Percentiles rank a stretch among this genome's conserved stretches.
Evolutionary conservation across 768 basidiomycete genomes (phyloP).

Genomic region (Pleurotus tuber-regium): DNA sequence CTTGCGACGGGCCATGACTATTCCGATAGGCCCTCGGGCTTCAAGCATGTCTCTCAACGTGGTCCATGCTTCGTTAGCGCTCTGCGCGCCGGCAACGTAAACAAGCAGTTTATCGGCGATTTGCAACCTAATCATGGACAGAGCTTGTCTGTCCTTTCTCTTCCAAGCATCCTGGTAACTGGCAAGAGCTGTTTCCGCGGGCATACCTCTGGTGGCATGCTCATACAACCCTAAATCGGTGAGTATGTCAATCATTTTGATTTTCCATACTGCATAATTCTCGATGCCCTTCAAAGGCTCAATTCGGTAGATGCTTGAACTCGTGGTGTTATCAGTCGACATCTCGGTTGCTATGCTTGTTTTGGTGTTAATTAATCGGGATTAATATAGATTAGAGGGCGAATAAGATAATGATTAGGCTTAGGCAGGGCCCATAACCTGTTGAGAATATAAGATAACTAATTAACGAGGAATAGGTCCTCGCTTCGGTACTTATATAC

Average conservation of each 20-base stretch:
- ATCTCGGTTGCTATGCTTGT: too few species aligned
- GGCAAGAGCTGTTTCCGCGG: background rate
- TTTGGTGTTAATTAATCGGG: too few species aligned
- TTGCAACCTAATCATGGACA: conserved; percentile 26
- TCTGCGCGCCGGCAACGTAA: conserved; percentile 23
- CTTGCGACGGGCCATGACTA: conserved; percentile 23
- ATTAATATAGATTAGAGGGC: too few species aligned
- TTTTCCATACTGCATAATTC: conserved; percentile 20
- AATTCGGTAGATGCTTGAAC: conserved; percentile 17
- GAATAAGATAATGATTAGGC: too few species aligned
- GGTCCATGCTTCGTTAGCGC: conserved; percentile 26
- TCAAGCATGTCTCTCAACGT: conserved; percentile 27
- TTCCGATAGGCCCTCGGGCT: conserved; percentile 23
- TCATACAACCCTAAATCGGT: conserved; percentile 18
- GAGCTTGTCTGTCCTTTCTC: conserved; percentile 26
- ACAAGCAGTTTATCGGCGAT: conserved; percentile 25
- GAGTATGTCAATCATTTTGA: conserved; percentile 22
- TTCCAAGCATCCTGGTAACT: conserved; percentile 18
- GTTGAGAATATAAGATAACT: background rate
- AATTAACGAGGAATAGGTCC: background rate
- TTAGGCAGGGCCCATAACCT: too few species aligned
- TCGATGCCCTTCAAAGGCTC: conserved; percentile 15
- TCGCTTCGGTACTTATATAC: too few species aligned
- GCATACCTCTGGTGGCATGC: conserved; percentile 6
- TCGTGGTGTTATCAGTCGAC: conserved; percentile 11